Evolutionary conservation across 768 basidiomycete genomes (phyloP), one percentile per base, ranked within the genome.

Genomic region (Lactarius pseudohatsudake): DNA sequence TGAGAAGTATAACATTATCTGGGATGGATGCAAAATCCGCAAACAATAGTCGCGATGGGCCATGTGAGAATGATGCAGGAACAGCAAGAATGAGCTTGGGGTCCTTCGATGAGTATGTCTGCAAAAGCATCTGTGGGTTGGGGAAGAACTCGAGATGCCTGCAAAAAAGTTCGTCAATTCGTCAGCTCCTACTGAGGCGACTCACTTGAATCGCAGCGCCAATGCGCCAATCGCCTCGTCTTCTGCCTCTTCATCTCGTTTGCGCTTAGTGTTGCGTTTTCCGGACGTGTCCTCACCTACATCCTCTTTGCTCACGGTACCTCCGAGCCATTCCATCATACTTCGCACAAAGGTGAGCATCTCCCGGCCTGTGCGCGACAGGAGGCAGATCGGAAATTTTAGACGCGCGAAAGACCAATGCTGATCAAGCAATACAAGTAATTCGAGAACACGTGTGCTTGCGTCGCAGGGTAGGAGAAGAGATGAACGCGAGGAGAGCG

Each of bases 261-360:
- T 78, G 71, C 74, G 80, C 50, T 84, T 81, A 45, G 83, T 81
- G 22, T 81, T 81, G 56, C 66, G 66, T 57, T 82, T 81, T 38
- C 83, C 81, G 11, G 73, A 81, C 8, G 84, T 86, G 36, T 91
- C 90, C 74, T 91, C 92, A 2, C 92, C 90, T 1, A 92, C 90
- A 68, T 96, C 94, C 72, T 95, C 93, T 73, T 94, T 94, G 72
- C 89, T 92, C 61, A 97, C 88, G 16, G 92, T 94, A 1, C 97
- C 96, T 11, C 97, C 97, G 69, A 99, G 86, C 94, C 96, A 98
- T 75, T 98, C 97, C 86, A 97, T 96, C 91, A 98, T 90, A 80
- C 92, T 96, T 65, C 95, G 80, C 32, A 97, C 92, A 73, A 95
- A 94, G 1, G 91, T 90, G 41, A 97, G 77, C 90, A 97, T 96